Base-by-base conservation (phyloP, 2,329 filamentous ascomycete species). In the Ascochyta viciae-villosae region DNA sequence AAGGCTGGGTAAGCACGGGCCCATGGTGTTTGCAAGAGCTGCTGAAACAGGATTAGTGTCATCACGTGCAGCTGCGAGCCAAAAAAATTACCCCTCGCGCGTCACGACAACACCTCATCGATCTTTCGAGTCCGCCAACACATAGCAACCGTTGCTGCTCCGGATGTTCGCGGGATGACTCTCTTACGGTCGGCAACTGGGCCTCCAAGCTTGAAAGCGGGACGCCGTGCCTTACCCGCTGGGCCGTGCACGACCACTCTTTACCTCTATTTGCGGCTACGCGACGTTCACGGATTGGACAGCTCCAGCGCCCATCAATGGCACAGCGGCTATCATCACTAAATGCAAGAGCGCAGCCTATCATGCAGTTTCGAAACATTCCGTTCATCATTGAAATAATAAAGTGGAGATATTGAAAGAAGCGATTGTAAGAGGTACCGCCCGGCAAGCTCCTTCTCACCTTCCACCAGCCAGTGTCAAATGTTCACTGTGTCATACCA, bases 281-380 rank as follows among this genome's bases (percentile, higher is more conserved):
- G 74, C 73, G 72, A 74, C 67, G 56, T 45, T 68, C 71, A 73
- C 67, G 71, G 72, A 76, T 76, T 75, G 73, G 74, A 74, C 61
- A 54, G 68, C 67, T 65, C 68, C 66, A 64, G 73, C 73, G 73
- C 54, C 73, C 69, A 71, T 66, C 62, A 63, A 69, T 61, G 65
- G 63, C 65, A 71, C 73, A 75, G 74, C 74, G 74, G 72, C 73
- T 76, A 75, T 66, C 57, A 50, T 69, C 65, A 64, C 57, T 57
- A 66, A 51, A 39, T 63, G 42, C 61, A 48, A 64, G 60, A 59
- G 71, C 50, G 62, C 49, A 57, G 53, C 73, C 72, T 74, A 74
- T 76, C 71, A 75, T 60, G 40, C 38, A 51, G 50, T 53, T 48
- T 54, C 31, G 57, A 55, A 48, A 62, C 61, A 50, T 61, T 72